These are phyloP conservation scores for Ophiorrhiza pumila DNA, from an alignment of 257 asterid species.

Conservation along the genomic window DNA sequence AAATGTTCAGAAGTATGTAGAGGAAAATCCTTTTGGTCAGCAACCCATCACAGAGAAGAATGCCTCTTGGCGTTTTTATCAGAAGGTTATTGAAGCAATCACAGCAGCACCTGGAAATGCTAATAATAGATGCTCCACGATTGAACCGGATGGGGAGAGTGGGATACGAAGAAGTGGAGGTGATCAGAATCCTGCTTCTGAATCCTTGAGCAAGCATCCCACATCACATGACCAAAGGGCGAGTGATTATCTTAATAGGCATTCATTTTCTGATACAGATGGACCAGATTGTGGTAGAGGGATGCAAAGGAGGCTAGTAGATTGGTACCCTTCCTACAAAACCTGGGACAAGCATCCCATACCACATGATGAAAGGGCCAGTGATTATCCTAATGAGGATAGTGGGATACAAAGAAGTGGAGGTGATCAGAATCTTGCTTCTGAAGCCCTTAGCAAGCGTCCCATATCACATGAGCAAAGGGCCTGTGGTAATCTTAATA, in stretches of 20 bases:
- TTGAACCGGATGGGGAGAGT: not conserved
- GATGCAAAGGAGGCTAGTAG: not conserved
- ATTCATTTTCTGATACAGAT: not conserved
- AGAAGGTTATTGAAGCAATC: conserved; percentile 47
- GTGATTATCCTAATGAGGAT: too few species aligned
- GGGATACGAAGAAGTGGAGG: not conserved
- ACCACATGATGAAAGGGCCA: too few species aligned
- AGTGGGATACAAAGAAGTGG: too few species aligned
- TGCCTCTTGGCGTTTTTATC: conserved; percentile 71
- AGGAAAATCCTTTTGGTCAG: conserved; percentile 73
- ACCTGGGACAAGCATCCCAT: too few species aligned
- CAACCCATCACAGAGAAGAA: conserved; percentile 64
- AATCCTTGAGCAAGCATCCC: not conserved
- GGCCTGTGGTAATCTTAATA: too few species aligned
- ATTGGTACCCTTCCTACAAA: not conserved
- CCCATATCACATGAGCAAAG: too few species aligned
- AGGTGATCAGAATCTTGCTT: too few species aligned
- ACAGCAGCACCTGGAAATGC: not conserved
- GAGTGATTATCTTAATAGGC: not conserved
- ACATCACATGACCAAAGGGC: not conserved
- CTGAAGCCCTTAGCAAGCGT: too few species aligned
- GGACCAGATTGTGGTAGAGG: not conserved
- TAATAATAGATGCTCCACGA: not conserved
- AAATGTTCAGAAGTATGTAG: conserved; percentile 66
- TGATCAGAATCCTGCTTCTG: not conserved